A percentile compares a stretch with the other conserved stretches of the same genome.
These are phyloP conservation scores for Aspergillaceae sp. DNA, from an alignment of 2,329 filamentous ascomycete species.

Conservation along the genomic window DNA sequence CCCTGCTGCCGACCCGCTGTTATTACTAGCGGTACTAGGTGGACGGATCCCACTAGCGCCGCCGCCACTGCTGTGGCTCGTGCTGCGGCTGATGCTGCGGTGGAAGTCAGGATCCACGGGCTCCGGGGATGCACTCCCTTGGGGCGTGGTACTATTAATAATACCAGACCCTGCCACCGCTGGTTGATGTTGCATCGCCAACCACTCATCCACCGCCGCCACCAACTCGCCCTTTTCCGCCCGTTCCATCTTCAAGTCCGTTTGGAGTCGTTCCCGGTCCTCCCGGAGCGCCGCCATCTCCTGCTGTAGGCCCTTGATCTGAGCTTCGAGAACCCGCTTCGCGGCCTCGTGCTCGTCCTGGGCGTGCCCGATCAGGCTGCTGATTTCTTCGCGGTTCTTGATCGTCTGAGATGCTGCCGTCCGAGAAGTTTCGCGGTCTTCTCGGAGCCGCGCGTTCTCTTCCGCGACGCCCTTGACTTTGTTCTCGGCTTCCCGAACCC, in stretches of 20 bases:
- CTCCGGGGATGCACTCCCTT: conserved; percentile 5
- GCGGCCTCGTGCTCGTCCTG: conserved; percentile 58
- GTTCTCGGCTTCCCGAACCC: conserved; percentile 65
- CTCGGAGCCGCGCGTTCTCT: conserved; percentile 67
- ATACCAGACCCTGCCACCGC: too few relatives aligned
- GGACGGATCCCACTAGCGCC: conserved; percentile 24
- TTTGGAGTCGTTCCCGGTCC: conserved; percentile 57
- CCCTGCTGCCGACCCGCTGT: conserved; percentile 3
- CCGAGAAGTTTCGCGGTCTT: conserved; percentile 45
- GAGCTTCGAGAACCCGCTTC: conserved; percentile 61
- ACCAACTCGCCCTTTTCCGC: conserved; percentile 41
- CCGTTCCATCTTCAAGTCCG: conserved; percentile 48
- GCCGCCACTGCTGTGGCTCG: conserved; percentile 14
- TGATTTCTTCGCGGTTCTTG: conserved; percentile 27
- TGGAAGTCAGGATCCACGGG: conserved; percentile 11
- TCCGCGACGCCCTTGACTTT: conserved; percentile 60
- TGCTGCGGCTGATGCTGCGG: conserved; percentile 16
- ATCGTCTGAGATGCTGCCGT: conserved; percentile 54
- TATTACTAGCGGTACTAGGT: conserved; percentile 17
- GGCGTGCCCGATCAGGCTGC: conserved; percentile 35
- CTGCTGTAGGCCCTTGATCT: conserved; percentile 64
- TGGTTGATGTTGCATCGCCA: conserved; percentile 29
- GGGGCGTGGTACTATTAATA: not conserved
- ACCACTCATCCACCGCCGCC: conserved; percentile 40
- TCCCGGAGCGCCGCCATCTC: conserved; percentile 61